Percentiles rank a stretch among this genome's conserved stretches.
These are phyloP conservation scores for Petrea volubilis DNA, from an alignment of 257 asterid species.

Conservation along the genomic window DNA sequence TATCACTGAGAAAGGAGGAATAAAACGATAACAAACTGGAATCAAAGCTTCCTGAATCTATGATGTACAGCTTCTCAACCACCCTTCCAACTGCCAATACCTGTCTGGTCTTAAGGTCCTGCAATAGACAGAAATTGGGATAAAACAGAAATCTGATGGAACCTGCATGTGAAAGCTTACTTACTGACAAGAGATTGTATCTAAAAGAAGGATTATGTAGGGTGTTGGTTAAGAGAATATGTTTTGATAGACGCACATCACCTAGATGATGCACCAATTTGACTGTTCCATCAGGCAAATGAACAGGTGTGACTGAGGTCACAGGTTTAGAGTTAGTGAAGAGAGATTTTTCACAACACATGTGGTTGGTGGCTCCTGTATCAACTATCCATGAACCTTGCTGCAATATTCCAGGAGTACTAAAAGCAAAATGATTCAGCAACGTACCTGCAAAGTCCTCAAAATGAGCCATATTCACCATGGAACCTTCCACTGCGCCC, in stretches of 20 bases:
- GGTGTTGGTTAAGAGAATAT: no score
- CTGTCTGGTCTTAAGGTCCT: no score
- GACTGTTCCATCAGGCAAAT: neutral
- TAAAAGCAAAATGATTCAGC: neutral
- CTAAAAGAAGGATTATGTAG: neutral
- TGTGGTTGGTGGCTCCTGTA: neutral
- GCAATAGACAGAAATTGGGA: no score
- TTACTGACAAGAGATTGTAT: no score
- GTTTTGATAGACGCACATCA: neutral
- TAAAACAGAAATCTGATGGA: neutral
- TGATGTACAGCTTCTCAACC: no score
- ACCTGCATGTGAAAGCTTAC: no score
- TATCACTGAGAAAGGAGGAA: no score
- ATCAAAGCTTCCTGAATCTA: neutral
- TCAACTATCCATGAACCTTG: neutral
- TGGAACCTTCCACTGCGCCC: no score
- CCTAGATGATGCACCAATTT: neutral
- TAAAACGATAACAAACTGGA: no score
- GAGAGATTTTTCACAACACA: neutral
- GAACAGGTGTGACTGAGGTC: no score
- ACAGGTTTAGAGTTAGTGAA: neutral
- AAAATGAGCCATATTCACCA: neutral
- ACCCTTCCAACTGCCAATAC: no score
- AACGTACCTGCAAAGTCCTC: neutral
- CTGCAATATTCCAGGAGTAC: neutral